Evolutionary conservation across 1,284 basidiomycete genomes (phyloP).

Genomic region (Rhodotorula sp.): DNA sequence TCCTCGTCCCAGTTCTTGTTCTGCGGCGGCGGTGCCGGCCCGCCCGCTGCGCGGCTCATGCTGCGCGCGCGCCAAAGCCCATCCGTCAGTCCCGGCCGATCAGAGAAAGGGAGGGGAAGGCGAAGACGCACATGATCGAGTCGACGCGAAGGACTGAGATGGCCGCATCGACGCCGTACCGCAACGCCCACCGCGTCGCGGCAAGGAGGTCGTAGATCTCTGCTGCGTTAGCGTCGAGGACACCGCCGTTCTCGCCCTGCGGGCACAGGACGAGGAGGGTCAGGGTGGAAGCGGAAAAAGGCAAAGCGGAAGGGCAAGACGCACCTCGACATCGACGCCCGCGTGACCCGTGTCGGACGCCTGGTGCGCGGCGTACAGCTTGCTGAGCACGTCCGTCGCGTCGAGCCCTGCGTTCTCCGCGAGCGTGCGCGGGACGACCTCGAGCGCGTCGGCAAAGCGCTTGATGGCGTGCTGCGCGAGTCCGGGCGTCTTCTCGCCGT

Average conservation of each 20-base stretch:
- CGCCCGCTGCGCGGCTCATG: constrained; percentile 47
- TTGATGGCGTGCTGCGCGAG: constrained; percentile 93
- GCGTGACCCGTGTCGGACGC: constrained; percentile 65
- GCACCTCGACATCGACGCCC: constrained; percentile 90
- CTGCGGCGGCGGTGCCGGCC: constrained; percentile 49
- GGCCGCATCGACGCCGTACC: constrained; percentile 89
- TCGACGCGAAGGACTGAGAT: constrained; percentile 92
- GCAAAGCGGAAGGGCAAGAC: constrained; percentile 13
- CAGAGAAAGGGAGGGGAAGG: neutral
- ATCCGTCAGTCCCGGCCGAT: neutral
- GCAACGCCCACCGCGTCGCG: constrained; percentile 86
- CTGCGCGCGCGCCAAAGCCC: neutral
- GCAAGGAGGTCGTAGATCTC: constrained; percentile 80
- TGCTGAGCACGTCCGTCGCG: constrained; percentile 87
- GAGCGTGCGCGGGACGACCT: constrained; percentile 88
- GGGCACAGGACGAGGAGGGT: neutral
- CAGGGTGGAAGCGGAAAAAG: neutral
- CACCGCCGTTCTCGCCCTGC: constrained; percentile 74
- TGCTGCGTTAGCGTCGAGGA: constrained; percentile 63
- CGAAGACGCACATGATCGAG: constrained; percentile 69
- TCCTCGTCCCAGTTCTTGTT: constrained; percentile 47
- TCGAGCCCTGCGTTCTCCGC: constrained; percentile 96
- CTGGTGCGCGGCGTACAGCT: constrained; percentile 87
- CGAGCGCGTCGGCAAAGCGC: constrained; percentile 84
- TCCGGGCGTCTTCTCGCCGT: constrained; percentile 85